phyloP scores from a whole-genome alignment of 208 protist species.

The Leishmania guyanensis region DNA sequence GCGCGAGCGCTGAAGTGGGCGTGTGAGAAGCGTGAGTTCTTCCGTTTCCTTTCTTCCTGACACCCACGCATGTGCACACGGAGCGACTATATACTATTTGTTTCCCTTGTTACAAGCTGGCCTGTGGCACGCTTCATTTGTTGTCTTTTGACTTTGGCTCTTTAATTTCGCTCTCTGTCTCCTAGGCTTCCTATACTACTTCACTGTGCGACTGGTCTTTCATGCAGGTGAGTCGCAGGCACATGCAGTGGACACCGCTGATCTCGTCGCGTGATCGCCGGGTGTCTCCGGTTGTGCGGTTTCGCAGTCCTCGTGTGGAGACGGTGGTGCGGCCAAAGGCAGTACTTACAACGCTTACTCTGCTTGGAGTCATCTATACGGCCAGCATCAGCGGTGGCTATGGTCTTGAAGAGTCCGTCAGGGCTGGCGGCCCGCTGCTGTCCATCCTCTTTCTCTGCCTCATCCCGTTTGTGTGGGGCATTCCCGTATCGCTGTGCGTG shows the following conservation, averaged over 20 bases:
- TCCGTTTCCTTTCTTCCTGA: not conserved
- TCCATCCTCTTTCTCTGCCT: conserved; percentile 84
- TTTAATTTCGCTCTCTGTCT: not conserved
- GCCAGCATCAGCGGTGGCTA: conserved; percentile 90
- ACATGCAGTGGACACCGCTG: conserved; percentile 14
- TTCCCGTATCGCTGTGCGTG: conserved; percentile 87
- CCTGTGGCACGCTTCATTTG: not conserved
- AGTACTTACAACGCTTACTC: conserved; percentile 77
- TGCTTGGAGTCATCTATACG: conserved; percentile 91
- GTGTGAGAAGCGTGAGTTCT: not conserved
- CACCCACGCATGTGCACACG: not conserved
- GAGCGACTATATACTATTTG: not conserved
- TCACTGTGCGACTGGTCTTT: not conserved
- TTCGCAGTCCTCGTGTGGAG: conserved; percentile 50
- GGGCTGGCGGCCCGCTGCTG: conserved; percentile 84
- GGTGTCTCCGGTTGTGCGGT: conserved; percentile 69
- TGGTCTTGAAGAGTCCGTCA: conserved; percentile 87
- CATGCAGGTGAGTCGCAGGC: not conserved
- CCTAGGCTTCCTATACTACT: not conserved
- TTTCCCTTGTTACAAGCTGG: too few relatives aligned
- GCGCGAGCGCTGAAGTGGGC: too few relatives aligned
- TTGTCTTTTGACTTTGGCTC: too few relatives aligned
- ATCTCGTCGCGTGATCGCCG: conserved; percentile 34
- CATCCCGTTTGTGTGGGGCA: conserved; percentile 88
- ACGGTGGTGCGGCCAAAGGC: conserved; percentile 61